Conservation (phyloP, 1,284 basidiomycete species). For the Paramarasmius palmivorus region DNA sequence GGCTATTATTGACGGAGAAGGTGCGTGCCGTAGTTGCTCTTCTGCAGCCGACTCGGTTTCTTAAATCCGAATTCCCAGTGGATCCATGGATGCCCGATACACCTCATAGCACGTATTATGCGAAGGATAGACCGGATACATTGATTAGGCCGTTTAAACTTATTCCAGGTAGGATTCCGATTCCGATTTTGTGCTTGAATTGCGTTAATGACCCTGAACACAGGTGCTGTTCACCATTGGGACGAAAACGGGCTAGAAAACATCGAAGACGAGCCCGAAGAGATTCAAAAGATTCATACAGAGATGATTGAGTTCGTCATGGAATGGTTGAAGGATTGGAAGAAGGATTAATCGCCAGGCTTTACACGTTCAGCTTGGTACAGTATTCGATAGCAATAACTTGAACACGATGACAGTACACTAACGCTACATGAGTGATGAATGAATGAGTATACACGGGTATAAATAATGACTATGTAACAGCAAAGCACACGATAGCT, state of each 20-base stretch:
- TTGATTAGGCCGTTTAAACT: slow-evolving; percentile 81
- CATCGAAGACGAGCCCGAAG: slow-evolving; percentile 66
- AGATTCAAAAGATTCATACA: slow-evolving; percentile 81
- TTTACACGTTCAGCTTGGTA: no score
- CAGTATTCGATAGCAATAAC: no score
- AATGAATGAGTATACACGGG: no score
- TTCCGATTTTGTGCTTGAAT: slow-evolving; percentile 2
- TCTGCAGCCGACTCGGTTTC: background rate
- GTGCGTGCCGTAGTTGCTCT: slow-evolving; percentile 36
- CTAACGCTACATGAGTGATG: no score
- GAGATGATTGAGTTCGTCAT: slow-evolving; percentile 83
- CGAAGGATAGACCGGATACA: slow-evolving; percentile 71
- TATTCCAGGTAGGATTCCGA: slow-evolving; percentile 67
- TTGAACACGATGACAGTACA: no score
- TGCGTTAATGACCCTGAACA: slow-evolving; percentile 1
- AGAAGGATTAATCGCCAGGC: slow-evolving; percentile 16
- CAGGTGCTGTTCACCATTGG: slow-evolving; percentile 87
- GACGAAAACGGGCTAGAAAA: slow-evolving; percentile 84
- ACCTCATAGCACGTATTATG: slow-evolving; percentile 76
- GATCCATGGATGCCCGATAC: slow-evolving; percentile 92
- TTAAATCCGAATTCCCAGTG: slow-evolving; percentile 42
- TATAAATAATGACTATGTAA: no score
- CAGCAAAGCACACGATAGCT: no score
- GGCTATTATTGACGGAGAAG: slow-evolving; percentile 86
- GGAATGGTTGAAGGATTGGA: slow-evolving; percentile 79